Evolutionary conservation across 2,329 filamentous ascomycete genomes (phyloP).

Genomic region (Pestalotiopsis sp.): DNA sequence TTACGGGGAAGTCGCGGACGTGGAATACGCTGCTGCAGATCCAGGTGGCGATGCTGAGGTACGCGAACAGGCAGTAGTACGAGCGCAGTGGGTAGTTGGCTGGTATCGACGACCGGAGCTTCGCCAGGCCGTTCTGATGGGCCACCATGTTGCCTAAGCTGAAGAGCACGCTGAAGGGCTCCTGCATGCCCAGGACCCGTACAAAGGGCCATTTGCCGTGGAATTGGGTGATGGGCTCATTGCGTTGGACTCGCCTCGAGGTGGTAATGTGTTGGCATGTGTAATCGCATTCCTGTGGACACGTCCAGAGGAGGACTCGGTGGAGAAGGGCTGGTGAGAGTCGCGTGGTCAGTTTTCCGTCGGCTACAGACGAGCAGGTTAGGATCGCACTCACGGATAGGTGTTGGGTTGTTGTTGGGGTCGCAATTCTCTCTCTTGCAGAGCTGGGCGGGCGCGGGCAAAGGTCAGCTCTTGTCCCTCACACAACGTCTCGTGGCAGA

Average conservation of each 20-base stretch:
- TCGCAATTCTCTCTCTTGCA: constrained; percentile 82
- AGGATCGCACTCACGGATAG: constrained; percentile 65
- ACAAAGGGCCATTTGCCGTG: constrained; percentile 99
- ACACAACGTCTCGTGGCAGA: constrained; percentile 4
- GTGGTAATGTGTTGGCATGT: constrained; percentile 95
- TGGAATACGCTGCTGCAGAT: constrained; percentile 90
- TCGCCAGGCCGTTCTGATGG: constrained; percentile 75
- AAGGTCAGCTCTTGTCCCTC: constrained; percentile 14
- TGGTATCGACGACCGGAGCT: constrained; percentile 72
- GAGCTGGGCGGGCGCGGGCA: constrained; percentile 54
- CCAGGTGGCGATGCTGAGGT: constrained; percentile 84
- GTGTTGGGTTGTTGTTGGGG: constrained; percentile 56
- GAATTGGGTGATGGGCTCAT: constrained; percentile 80
- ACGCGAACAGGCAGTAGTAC: constrained; percentile 81
- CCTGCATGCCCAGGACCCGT: constrained; percentile 89
- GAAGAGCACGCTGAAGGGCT: constrained; percentile 92
- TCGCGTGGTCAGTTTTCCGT: constrained; percentile 11
- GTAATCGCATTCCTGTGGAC: constrained; percentile 94
- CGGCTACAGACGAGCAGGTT: background rate
- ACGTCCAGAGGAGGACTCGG: constrained; percentile 89
- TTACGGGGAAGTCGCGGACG: constrained; percentile 80
- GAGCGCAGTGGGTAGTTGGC: constrained; percentile 72
- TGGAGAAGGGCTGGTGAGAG: constrained; percentile 71
- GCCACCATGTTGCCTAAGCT: constrained; percentile 89
- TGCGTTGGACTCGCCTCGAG: constrained; percentile 64